Evolutionary conservation across 1,139 yeast genomes (phyloP).

Genomic region (Yamadazyma spencermartinsiae): DNA sequence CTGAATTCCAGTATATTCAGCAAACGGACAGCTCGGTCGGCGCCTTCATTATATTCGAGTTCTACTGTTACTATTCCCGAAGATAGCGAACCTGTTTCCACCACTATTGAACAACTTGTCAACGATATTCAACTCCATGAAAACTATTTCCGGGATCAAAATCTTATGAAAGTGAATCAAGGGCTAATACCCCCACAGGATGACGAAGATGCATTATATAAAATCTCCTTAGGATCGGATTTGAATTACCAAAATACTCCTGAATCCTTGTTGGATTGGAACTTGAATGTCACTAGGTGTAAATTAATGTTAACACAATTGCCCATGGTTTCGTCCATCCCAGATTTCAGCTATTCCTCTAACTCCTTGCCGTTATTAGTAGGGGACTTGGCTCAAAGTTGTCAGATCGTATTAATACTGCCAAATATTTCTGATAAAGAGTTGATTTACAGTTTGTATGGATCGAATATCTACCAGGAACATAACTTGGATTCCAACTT

Average conservation of each 20-base stretch:
- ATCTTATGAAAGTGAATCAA: conserved; percentile 7
- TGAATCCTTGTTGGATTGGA: conserved; percentile 48
- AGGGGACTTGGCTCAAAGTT: conserved; percentile 44
- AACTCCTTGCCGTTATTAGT: conserved; percentile 42
- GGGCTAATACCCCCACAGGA: conserved; percentile 5
- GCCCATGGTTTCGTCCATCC: conserved; percentile 41
- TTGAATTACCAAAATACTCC: conserved; percentile 42
- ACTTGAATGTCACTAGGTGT: conserved; percentile 47
- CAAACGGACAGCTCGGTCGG: conserved; percentile 42
- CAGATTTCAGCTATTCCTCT: conserved; percentile 35
- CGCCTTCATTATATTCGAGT: conserved; percentile 44
- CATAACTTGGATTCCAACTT: conserved; percentile 47
- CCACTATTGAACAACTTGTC: conserved; percentile 47
- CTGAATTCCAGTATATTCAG: conserved; percentile 39
- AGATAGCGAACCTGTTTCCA: conserved; percentile 44
- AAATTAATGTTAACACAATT: conserved; percentile 40
- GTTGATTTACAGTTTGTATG: conserved; percentile 40
- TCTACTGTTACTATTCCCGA: conserved; percentile 51
- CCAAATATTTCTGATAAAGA: conserved; percentile 47
- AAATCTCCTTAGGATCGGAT: conserved; percentile 44
- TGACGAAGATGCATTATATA: conserved; percentile 32
- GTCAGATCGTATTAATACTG: conserved; percentile 43
- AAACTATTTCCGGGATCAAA: conserved; percentile 25
- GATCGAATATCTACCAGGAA: conserved; percentile 48
- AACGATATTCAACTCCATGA: conserved; percentile 47